Percentiles rank a stretch among this genome's conserved stretches.
Evolutionary conservation across 164 flowering plant genomes (phyloP).

Genomic region (Kingdonia uniflora): DNA sequence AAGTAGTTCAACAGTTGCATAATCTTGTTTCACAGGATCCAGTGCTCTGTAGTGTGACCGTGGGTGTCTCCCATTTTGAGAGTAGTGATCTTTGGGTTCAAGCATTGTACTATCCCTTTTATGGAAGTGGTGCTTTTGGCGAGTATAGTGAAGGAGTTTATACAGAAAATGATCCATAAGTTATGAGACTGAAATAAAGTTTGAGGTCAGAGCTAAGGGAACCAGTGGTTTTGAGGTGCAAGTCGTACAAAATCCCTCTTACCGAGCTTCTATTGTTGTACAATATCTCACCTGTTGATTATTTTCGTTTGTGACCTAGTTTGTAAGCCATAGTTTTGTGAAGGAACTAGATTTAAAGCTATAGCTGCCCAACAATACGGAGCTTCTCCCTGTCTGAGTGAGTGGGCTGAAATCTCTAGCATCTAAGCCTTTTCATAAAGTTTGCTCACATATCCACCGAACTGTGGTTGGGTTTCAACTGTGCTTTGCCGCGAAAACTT

Average conservation of each 20-base stretch:
- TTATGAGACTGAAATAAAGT: slow-evolving; percentile 71
- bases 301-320: slow-evolving; percentile 97
- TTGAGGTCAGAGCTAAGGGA: slow-evolving; percentile 75
- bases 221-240: slow-evolving; percentile 90
- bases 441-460: slow-evolving; percentile 36
- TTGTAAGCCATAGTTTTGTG: slow-evolving; percentile 90
- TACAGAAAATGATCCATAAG: slow-evolving; percentile 78
- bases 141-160: slow-evolving; percentile 80
- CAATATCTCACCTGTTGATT: slow-evolving; percentile 93
- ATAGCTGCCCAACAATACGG: slow-evolving; percentile 98
- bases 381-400: slow-evolving; percentile 84
- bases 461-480: slow-evolving; percentile 30
- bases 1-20: slow-evolving; percentile 91
- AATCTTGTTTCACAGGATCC: slow-evolving; percentile 99
- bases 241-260: slow-evolving; percentile 89
- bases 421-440: slow-evolving; percentile 90
- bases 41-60: slow-evolving; percentile 83
- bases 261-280: slow-evolving; percentile 91
- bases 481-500: slow-evolving; percentile 94
- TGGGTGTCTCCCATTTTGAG: slow-evolving; percentile 92
- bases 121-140: slow-evolving; percentile 59
- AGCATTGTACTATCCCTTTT: slow-evolving; percentile 86
- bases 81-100: slow-evolving; percentile 95
- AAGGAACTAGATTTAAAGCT: slow-evolving; percentile 98
- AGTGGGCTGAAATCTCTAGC: slow-evolving; percentile 84